These are phyloP conservation scores for Linum lewisii DNA, from an alignment of 345 rosid species.

Conservation along the genomic window DNA sequence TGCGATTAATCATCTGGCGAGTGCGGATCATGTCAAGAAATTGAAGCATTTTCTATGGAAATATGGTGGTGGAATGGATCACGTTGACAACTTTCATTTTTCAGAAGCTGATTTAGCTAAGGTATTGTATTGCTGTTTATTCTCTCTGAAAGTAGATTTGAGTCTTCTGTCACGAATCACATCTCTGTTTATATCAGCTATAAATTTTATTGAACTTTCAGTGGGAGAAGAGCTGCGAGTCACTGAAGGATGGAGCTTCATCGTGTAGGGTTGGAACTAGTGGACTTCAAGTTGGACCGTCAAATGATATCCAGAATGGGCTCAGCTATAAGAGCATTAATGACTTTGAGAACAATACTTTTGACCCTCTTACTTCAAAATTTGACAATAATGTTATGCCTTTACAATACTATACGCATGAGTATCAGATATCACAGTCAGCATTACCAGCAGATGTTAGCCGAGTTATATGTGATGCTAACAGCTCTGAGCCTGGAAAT, in stretches of 20 bases:
- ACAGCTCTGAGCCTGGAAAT: constrained; percentile 18
- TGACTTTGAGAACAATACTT: constrained; percentile 37
- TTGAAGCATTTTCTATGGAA: constrained; percentile 76
- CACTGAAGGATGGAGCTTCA: constrained; percentile 34
- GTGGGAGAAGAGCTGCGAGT: constrained; percentile 64
- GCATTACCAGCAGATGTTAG: constrained; percentile 29
- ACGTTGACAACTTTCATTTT: constrained; percentile 42
- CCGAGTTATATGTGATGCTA: constrained; percentile 20
- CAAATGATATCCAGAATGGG: constrained; percentile 75
- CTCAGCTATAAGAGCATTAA: constrained; percentile 33
- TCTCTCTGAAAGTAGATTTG: not conserved
- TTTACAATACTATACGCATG: constrained; percentile 71
- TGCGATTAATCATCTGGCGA: constrained; percentile 61
- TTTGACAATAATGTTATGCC: constrained; percentile 66
- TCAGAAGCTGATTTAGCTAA: constrained; percentile 45
- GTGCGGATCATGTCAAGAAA: constrained; percentile 60
- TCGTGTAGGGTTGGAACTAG: constrained; percentile 26
- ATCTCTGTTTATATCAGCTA: not conserved
- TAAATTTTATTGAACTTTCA: constrained; percentile 20
- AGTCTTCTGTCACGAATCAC: not conserved
- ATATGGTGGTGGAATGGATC: constrained; percentile 52
- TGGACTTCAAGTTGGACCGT: constrained; percentile 28
- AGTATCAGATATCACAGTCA: constrained; percentile 70
- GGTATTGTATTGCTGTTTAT: constrained; percentile 27
- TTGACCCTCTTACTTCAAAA: constrained; percentile 28